Evolutionary conservation across 2,329 filamentous ascomycete species (phyloP), one percentile per base, ranked within the genome.

Genomic region (Phaeosphaeria sp.): DNA sequence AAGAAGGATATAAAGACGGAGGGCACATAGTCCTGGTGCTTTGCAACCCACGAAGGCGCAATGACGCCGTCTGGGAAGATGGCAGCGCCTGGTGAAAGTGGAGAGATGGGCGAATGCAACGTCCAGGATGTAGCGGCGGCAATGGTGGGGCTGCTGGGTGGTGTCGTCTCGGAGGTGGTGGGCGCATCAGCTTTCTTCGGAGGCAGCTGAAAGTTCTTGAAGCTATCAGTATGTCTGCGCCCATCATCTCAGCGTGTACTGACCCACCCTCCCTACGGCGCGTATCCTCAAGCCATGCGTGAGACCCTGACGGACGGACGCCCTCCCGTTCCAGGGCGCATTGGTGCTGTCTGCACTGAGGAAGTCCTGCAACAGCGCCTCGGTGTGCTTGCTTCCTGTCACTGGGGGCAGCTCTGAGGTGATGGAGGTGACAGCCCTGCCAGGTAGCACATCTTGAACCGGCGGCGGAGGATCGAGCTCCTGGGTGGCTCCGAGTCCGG

Each of bases 91-190:
- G 93, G 93, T 40, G 91, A 95, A 27, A 98, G 83, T 0, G 94
- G 95, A 2, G 95, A 98, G 65, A 97, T 88, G 1, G 93, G 92
- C 13, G 95, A 98, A 77, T 98, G 94, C 4, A 97, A 80, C n/a
- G 88, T 81, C 57, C 78, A 79, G 48, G 72, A 73, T 17, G 69
- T 69, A 40, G 69, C 73, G 67, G 83, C 78, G 53, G 83, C 79
- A 59, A 78, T 80, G 36, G 85, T 85, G 66, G 83, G 84, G 61
- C 87, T 75, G 24, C 67, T 60, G 13, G 88, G 57, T 84, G 84
- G 72, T 49, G 81, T 81, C 51, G 81, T 73, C 44, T 80, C 79
- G 49, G 82, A 83, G 45, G 79, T 76, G n/a, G 82, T 78, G 36
- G 86, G 83, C 47, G 86, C 85, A 56, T 84, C 81, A 62, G 87